Percentiles rank a stretch among this genome's conserved stretches.
These are phyloP conservation scores for Pseudozyma tsukubaensis DNA, from an alignment of 1,284 basidiomycete genomes.

Conservation along the genomic window DNA sequence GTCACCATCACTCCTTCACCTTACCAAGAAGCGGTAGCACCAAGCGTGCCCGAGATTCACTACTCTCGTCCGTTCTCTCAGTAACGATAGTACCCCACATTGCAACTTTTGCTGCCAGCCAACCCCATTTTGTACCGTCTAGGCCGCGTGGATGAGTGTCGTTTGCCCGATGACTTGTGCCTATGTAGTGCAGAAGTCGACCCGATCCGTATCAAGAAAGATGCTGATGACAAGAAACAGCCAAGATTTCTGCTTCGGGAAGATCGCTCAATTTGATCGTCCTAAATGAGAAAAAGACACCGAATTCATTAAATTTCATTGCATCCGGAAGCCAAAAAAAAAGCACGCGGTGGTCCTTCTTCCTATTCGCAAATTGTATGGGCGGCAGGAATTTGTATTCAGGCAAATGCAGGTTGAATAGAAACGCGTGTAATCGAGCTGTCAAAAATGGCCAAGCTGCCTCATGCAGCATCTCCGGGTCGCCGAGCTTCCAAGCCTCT, in stretches of 20 bases:
- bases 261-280: neutral
- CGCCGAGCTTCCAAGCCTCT: constrained; percentile 7
- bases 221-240: neutral
- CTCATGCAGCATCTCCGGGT: constrained; percentile 17
- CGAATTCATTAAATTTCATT: neutral
- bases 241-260: neutral
- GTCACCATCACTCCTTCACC: constrained; percentile 1
- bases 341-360: no score
- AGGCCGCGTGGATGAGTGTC: no score
- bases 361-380: neutral
- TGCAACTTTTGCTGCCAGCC: no score
- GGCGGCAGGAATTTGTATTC: neutral
- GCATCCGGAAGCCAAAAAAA: neutral
- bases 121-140: no score
- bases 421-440: constrained; percentile 8
- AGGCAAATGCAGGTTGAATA: neutral
- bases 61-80: no score
- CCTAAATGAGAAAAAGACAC: no score
- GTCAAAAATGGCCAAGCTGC: constrained; percentile 16
- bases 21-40: no score
- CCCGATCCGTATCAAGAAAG: neutral
- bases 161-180: no score
- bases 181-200: no score
- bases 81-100: no score
- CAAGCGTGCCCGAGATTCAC: no score